Evolutionary conservation across 768 basidiomycete genomes (phyloP).

Genomic region (Suillus brevipes): DNA sequence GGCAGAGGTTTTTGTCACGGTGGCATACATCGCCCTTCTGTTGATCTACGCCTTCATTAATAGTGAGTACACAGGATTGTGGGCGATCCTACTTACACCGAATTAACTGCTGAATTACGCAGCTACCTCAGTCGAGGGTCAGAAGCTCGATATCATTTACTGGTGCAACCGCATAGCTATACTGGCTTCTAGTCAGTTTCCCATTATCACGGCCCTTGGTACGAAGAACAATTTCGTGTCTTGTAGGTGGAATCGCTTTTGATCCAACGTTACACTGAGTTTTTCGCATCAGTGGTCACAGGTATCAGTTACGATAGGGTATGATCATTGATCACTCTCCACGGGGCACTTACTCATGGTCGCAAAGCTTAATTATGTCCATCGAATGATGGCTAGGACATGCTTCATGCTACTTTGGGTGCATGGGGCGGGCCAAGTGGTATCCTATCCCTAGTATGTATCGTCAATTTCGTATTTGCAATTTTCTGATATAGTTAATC

Average conservation of each 20-base stretch:
- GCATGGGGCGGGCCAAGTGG: constrained; percentile 36
- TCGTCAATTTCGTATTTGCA: too few relatives aligned
- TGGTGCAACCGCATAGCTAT: constrained; percentile 34
- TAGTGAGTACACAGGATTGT: constrained; percentile 36
- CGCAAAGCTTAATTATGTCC: constrained; percentile 40
- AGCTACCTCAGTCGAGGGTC: constrained; percentile 11
- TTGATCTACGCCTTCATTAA: constrained; percentile 45
- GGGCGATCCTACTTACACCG: background rate
- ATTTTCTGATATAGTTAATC: background rate
- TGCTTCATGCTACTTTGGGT: constrained; percentile 49
- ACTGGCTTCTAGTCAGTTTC: constrained; percentile 39
- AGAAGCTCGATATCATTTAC: constrained; percentile 12
- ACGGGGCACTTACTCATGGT: background rate
- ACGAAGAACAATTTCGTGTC: constrained; percentile 52
- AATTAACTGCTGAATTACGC: background rate
- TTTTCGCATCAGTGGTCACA: constrained; percentile 24
- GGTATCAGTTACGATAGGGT: constrained; percentile 32
- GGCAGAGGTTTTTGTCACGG: constrained; percentile 47
- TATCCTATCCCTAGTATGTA: constrained; percentile 14
- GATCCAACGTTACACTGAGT: background rate
- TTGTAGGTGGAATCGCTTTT: constrained; percentile 21
- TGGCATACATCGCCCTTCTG: constrained; percentile 46
- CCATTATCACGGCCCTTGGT: constrained; percentile 45
- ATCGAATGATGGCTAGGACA: constrained; percentile 50
- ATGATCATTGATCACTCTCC: background rate